phyloP scores from a whole-genome alignment of 208 protist species.

The Tritrichomonas musculus region DNA sequence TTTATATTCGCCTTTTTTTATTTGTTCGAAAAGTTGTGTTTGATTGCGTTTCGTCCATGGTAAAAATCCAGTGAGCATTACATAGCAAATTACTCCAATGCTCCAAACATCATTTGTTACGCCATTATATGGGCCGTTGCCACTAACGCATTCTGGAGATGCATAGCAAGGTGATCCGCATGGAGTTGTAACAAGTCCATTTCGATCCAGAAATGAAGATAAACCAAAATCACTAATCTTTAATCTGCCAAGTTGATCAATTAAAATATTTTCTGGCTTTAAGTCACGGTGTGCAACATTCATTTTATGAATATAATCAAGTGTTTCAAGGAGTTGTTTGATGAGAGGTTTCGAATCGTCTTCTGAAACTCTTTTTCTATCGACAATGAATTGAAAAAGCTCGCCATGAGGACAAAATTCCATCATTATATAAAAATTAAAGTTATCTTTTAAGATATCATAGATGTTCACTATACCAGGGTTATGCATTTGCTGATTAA shows the following conservation, averaged over 20 bases:
- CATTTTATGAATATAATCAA: background rate
- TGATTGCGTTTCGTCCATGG: background rate
- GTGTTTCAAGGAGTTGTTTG: background rate
- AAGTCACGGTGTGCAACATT: background rate
- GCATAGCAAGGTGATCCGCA: background rate
- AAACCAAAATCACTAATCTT: constrained; percentile 8
- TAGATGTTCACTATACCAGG: background rate
- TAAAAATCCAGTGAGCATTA: background rate
- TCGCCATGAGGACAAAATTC: constrained; percentile 15
- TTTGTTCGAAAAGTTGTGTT: background rate
- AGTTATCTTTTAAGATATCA: background rate
- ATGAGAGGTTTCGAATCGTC: background rate
- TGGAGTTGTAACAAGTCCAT: background rate
- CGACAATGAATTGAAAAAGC: constrained; percentile 6
- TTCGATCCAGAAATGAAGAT: background rate
- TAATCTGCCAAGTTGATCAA: background rate
- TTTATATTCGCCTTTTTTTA: background rate
- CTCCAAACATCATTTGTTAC: background rate
- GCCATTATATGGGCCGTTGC: background rate
- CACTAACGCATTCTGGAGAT: constrained; percentile 5
- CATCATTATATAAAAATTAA: no score
- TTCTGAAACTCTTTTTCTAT: background rate
- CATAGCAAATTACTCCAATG: background rate
- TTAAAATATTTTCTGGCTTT: constrained; percentile 3
- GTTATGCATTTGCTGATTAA: background rate